A percentile compares a stretch with the other conserved stretches of the same genome.
Conservation (phyloP, 345 rosid species). For the Populus ilicifolia region DNA sequence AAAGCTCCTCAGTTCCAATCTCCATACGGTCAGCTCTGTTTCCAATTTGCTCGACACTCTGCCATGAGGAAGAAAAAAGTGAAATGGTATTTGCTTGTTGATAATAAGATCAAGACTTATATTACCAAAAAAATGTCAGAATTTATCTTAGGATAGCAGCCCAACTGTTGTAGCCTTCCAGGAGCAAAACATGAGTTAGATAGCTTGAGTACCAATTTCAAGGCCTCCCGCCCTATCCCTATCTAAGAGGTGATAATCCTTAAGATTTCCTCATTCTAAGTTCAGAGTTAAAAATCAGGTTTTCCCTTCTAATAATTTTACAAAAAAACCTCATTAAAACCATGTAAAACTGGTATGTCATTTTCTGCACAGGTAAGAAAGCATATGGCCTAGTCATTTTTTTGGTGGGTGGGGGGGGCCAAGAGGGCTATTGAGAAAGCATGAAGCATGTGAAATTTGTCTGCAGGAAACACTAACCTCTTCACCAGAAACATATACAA, state of each 20-base stretch:
- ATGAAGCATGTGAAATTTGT: constrained; percentile 1
- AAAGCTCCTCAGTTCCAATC: constrained; percentile 61
- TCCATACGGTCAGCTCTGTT: constrained; percentile 78
- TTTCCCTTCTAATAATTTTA: too few relatives aligned
- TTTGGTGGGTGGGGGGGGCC: too few relatives aligned
- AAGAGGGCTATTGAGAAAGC: neutral
- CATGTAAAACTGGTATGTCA: neutral
- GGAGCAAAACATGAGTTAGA: neutral
- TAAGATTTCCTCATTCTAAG: neutral
- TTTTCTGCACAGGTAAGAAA: too few relatives aligned
- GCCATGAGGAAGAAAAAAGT: constrained; percentile 17
- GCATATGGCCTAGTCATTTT: too few relatives aligned
- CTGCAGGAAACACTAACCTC: constrained; percentile 51
- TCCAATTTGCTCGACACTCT: constrained; percentile 93
- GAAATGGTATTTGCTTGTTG: neutral
- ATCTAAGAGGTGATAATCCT: neutral
- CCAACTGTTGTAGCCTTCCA: neutral
- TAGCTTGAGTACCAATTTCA: neutral
- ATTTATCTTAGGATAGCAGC: neutral
- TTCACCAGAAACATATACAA: constrained; percentile 89
- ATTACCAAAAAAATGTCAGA: neutral
- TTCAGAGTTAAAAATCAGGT: neutral
- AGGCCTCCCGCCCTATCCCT: neutral
- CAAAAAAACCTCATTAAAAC: neutral
- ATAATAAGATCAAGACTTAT: neutral